Evolutionary conservation across 2,329 filamentous ascomycete genomes (phyloP).

Genomic region (Ceratocystis lukuohia): DNA sequence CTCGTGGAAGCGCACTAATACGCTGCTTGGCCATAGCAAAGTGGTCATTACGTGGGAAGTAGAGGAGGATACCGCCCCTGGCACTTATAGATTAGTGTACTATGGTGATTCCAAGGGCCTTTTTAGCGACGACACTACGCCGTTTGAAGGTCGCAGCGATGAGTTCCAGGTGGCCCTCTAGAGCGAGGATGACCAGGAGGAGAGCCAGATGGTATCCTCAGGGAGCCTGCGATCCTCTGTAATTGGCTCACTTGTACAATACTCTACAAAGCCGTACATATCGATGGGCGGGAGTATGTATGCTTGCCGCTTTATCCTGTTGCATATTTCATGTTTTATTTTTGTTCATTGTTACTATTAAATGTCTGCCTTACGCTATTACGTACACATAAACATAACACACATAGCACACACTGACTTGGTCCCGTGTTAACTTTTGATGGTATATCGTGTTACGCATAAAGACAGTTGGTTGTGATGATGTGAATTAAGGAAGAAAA

Average conservation of each 20-base stretch:
- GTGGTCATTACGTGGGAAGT: constrained; percentile 64
- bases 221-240: background rate
- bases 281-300: background rate
- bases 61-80: constrained; percentile 36
- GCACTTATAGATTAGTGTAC: constrained; percentile 68
- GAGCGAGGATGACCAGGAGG: background rate
- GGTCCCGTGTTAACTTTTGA: background rate
- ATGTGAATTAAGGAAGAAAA: background rate
- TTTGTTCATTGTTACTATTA: background rate
- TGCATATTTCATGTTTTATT: background rate
- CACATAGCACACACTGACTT: background rate
- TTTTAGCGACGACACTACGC: constrained; percentile 43
- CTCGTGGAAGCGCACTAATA: constrained; percentile 61
- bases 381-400: background rate
- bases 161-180: constrained; percentile 31
- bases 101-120: constrained; percentile 65
- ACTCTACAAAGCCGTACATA: background rate
- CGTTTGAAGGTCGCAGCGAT: constrained; percentile 56
- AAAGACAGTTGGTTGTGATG: background rate
- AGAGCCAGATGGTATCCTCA: background rate
- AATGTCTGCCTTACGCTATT: too few relatives aligned
- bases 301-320: background rate
- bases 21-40: constrained; percentile 58
- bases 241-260: background rate
- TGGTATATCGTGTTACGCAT: background rate